A percentile compares a stretch with the other conserved stretches of the same genome.
Conservation (phyloP, 768 basidiomycete genomes). For the Tulasnella sp. region DNA sequence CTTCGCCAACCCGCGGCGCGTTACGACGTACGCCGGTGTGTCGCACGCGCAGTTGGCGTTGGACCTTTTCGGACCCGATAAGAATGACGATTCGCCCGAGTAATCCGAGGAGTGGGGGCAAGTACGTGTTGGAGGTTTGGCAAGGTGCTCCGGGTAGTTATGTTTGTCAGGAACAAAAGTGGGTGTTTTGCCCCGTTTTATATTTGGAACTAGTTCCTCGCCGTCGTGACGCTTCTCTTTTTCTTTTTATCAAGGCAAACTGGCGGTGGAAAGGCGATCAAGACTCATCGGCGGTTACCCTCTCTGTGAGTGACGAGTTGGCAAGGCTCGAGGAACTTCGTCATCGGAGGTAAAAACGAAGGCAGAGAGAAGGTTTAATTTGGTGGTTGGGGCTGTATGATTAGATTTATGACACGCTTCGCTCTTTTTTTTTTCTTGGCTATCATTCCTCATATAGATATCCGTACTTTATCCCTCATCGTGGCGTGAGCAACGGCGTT, state of each 20-base stretch:
- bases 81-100: constrained; percentile 52
- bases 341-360: background rate
- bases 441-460: background rate
- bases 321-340: background rate
- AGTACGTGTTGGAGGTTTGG: constrained; percentile 92
- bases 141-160: constrained; percentile 95
- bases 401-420: background rate
- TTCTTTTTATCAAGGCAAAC: too few relatives aligned
- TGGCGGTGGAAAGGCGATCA: constrained; percentile 82
- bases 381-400: background rate
- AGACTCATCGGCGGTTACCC: constrained; percentile 81
- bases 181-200: constrained; percentile 32
- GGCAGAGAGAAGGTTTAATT: too few relatives aligned
- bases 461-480: background rate
- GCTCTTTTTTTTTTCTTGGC: background rate
- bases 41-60: constrained; percentile 93
- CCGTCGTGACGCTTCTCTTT: too few relatives aligned
- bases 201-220: too few relatives aligned
- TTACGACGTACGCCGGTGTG: constrained; percentile 97
- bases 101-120: constrained; percentile 41
- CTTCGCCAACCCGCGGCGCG: constrained; percentile 91
- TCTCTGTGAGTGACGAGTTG: constrained; percentile 76
- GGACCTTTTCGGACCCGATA: constrained; percentile 74
- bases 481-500: too few relatives aligned
- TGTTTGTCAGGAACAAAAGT: constrained; percentile 95